phyloP scores from a whole-genome alignment of 805 yeast genomes.

The Starmerella apicola region DNA sequence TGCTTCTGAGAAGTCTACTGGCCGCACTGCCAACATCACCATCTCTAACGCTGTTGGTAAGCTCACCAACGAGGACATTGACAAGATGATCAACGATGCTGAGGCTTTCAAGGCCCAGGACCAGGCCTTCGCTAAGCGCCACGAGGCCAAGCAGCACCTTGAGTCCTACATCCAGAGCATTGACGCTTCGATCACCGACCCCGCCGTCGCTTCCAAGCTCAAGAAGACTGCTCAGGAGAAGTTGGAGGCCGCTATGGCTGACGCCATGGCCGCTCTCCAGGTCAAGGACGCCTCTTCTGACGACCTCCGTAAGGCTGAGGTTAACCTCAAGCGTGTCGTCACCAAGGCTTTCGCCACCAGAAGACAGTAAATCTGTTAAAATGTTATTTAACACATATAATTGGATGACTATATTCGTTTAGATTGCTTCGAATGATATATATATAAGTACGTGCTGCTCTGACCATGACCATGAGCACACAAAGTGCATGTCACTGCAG shows the following conservation, averaged over 20 bases:
- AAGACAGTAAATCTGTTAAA: conserved; percentile 25
- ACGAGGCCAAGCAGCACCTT: conserved; percentile 97
- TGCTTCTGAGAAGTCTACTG: conserved; percentile 97
- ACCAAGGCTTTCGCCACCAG: conserved; percentile 99
- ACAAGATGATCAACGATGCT: conserved; percentile 97
- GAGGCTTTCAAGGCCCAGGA: conserved; percentile 98
- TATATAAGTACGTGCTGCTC: too few relatives aligned
- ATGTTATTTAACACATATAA: background rate
- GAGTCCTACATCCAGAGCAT: conserved; percentile 96
- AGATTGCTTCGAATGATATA: too few relatives aligned
- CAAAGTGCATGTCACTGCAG: too few relatives aligned
- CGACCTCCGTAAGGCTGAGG: conserved; percentile 98
- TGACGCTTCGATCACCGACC: conserved; percentile 95
- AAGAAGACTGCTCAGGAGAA: conserved; percentile 95
- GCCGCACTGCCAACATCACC: conserved; percentile 95
- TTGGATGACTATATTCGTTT: background rate
- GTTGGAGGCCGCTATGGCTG: conserved; percentile 95
- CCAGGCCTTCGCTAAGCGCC: conserved; percentile 98
- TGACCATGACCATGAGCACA: too few relatives aligned
- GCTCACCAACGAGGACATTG: conserved; percentile 91
- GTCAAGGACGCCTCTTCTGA: conserved; percentile 93
- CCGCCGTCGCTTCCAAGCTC: conserved; percentile 92
- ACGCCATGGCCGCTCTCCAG: conserved; percentile 95
- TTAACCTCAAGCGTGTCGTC: conserved; percentile 96
- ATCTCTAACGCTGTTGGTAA: conserved; percentile 99